Base-by-base conservation (phyloP, 768 basidiomycete genomes). In the Phylloporus arenicola region DNA sequence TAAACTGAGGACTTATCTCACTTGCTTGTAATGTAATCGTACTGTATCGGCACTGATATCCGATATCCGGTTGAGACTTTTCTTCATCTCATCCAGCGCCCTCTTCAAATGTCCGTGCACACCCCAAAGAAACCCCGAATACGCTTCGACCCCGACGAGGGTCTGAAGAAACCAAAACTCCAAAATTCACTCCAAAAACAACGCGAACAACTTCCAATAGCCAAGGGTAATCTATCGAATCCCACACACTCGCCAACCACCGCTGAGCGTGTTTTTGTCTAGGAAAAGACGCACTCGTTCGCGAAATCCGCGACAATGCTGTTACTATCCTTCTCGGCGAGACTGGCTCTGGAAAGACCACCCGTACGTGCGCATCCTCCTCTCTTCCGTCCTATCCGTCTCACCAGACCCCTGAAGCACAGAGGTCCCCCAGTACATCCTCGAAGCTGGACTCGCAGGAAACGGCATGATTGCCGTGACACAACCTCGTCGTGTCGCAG, bases 271-370 rank as follows among this genome's bases (percentile, higher is more conserved):
- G 19, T 47, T 20, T 12, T 35, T 45, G 12, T 25, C 24, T 56
- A 91, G 92, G 89, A 50, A 82, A 77, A 63, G 85, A 89, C 20
- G 82, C 84, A 25, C 75, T 95, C 25, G 69, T 92, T 25, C 75
- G 80, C 50, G 84, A 84, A 65, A 83, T 95, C 45, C 68, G 70
- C 27, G 77, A 82, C 55, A 85, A 90, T 73, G 87, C 92, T 64
- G 85, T 92, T 7, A 88, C 85, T 1, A 82, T 98, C 39, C 79
- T 99, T 9, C 78, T 99, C 2, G 96, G 94, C 34, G 96, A 99
- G 70, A 98, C 96, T 0, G 96, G 96, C 12, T 96, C 93, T 17
- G 96, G 96, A 55, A 99, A 99, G 73, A 95, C 95, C 0, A 99
- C 96, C 43, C 95, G 95, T 95, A 68, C 61, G 92, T 83, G 45